Evolutionary conservation across 805 yeast species (phyloP).

Genomic region (Saturnispora sanitii): DNA sequence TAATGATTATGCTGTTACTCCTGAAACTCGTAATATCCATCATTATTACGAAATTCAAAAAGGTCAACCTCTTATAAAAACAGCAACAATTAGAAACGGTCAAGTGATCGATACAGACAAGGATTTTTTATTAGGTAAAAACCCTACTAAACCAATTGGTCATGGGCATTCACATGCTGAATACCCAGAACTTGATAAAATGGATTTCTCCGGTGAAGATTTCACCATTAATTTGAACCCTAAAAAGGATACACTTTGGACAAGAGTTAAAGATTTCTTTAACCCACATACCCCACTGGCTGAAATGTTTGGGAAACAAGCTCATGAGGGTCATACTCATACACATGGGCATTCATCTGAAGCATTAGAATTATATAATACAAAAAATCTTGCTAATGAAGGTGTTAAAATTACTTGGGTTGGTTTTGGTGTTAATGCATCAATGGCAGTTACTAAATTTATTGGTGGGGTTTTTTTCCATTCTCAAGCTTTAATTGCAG

Average conservation of each 20-base stretch:
- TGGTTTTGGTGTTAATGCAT: slow-evolving; percentile 74
- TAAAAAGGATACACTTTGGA: slow-evolving; percentile 18
- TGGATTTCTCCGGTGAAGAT: slow-evolving; percentile 24
- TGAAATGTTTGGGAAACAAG: slow-evolving; percentile 16
- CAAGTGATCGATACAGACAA: slow-evolving; percentile 1
- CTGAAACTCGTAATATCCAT: slow-evolving; percentile 9
- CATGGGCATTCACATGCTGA: slow-evolving; percentile 26
- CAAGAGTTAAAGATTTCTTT: slow-evolving; percentile 26
- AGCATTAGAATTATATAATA: slow-evolving; percentile 36
- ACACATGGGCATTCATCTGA: slow-evolving; percentile 33
- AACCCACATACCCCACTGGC: slow-evolving; percentile 28
- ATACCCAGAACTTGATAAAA: slow-evolving; percentile 20
- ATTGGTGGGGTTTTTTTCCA: slow-evolving; percentile 87
- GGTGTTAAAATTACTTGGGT: slow-evolving; percentile 91
- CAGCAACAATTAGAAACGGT: slow-evolving; percentile 10
- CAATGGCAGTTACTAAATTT: slow-evolving; percentile 80
- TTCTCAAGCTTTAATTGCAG: slow-evolving; percentile 90
- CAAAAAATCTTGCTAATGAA: slow-evolving; percentile 51
- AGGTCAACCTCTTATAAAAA: slow-evolving; percentile 7
- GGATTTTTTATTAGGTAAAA: slow-evolving; percentile 5
- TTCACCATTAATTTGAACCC: slow-evolving; percentile 19
- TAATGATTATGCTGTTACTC: slow-evolving; percentile 1
- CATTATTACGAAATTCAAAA: slow-evolving; percentile 13
- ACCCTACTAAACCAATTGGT: slow-evolving; percentile 13
- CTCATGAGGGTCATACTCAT: slow-evolving; percentile 21